Evolutionary conservation across 1,139 yeast species (phyloP), one percentile per base, ranked within the genome.

Genomic region (Saccharomycopsis hybrid): DNA sequence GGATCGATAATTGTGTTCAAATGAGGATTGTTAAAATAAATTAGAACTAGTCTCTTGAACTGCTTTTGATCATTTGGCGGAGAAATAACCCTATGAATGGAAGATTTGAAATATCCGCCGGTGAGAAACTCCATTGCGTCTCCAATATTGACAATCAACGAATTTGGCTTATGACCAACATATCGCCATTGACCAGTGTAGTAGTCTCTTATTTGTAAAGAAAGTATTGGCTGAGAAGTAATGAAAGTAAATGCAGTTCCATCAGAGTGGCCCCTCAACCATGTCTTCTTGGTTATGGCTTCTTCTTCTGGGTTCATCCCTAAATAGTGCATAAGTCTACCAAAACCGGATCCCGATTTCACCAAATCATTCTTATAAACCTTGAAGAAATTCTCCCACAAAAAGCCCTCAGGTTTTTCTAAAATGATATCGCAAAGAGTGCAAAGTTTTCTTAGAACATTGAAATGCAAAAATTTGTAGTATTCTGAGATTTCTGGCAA

Each of bases 261-360:
- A 59, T 76, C 80, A 11, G 77, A 70, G 54, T 75, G 80, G 0
- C 80, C 80, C 51, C 79, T 63, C 31, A 75, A 62, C 75, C 75
- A 73, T 8, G 73, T 73, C 27, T 65, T 63, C 18, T 57, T 58
- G 25, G 70, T 67, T 11, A 55, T 56, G 28, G 57, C 49, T 7
- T 58, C 60, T 18, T 64, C 64, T n/a, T 65, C 62, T 13, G 61
- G 62, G 11, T 51, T 51, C 55, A 66, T 65, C 4, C 72, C 71
- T 46, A 66, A 65, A 54, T 73, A 73, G 51, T 67, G 55, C 71
- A 73, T 69, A 45, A 71, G 62, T 47, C 77, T 61, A 1, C 74
- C 76, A 54, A 66, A 68, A 1, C 76, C 73, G 2, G 68, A 66
- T 1, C 74, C 76, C 1, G 66, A 63, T 11, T 64, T 60, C 7